Base-by-base conservation (phyloP, 352 stramenopile genomes). In the Pythium volutum region DNA sequence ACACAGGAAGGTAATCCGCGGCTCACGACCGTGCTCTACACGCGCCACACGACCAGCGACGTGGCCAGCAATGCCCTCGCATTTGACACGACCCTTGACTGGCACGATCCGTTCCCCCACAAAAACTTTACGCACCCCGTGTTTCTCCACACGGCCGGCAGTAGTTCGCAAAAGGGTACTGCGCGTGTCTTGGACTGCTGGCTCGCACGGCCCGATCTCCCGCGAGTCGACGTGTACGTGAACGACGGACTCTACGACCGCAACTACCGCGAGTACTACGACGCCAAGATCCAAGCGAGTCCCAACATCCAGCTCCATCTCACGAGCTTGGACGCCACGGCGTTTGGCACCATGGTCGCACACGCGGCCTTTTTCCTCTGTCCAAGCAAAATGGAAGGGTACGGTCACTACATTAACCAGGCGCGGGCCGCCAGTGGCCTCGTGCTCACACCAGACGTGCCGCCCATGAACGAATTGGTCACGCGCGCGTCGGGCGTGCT, bases 381-480 rank as follows among this genome's bases (percentile, higher is more conserved):
- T 43, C 69, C 81, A 25, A 90, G 81, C 50, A 22, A 66, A 22
- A 67, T 76, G 51, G 81, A 90, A 62, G 78, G 81, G 10, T 90
- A 83, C 43, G 80, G 79, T 11, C 79, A 87, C 66, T 89, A 89
- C 60, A 87, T 87, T 54, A 89, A 89, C 66, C 79, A 89, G 31
- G 79, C 77, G n/a, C 73, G 76, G 8, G 73, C 76, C 12, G 70
- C 67, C 14, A 66, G 73, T 10, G 77, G 58, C 0, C 54, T 87
- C 11, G 76, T 89, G 22, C 29, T 89, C n/a, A 72, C 76, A 3
- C 80, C 79, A 0, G 68, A 87, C 45, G 55, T 81, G 22, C 73
- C 76, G 16, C 77, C 79, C 0, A 89, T 89, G 79, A 89, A 84
- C 58, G 78, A 90, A 60, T 69, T 88, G 18, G 43, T 89, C 20